These are phyloP conservation scores for Nemania diffusa DNA, from an alignment of 2,329 filamentous ascomycete species.

Conservation along the genomic window DNA sequence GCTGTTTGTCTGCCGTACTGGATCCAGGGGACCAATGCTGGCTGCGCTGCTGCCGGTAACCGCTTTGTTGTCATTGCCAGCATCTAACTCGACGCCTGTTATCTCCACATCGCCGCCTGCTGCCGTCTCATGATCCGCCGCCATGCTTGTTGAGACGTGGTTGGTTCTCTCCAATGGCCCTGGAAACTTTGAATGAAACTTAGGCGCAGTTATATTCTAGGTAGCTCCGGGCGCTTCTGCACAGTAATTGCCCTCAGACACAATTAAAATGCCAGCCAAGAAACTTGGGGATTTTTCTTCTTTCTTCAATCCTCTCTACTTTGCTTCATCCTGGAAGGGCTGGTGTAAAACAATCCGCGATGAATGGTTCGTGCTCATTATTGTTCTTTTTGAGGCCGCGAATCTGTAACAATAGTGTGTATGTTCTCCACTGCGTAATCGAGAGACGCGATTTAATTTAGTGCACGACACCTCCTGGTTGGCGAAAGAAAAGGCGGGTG, in stretches of 20 bases:
- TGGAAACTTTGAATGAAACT: background rate
- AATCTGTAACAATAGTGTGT: background rate
- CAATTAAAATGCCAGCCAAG: background rate
- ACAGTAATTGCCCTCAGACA: background rate
- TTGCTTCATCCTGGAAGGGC: slow-evolving; percentile 33
- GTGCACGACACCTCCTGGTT: background rate
- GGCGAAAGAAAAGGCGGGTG: slow-evolving; percentile 3
- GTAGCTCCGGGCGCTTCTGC: background rate
- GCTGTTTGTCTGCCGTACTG: slow-evolving; percentile 17
- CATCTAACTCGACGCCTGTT: slow-evolving; percentile 39
- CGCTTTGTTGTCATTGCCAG: slow-evolving; percentile 33
- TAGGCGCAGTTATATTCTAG: background rate
- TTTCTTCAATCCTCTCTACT: slow-evolving; percentile 20
- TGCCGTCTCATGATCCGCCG: slow-evolving; percentile 36
- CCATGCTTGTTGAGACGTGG: slow-evolving; percentile 27
- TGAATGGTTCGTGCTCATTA: slow-evolving; percentile 31
- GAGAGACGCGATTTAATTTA: background rate
- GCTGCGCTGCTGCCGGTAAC: slow-evolving; percentile 29
- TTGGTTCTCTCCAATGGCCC: background rate
- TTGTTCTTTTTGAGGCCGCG: background rate
- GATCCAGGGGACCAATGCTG: slow-evolving; percentile 17
- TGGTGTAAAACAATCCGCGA: slow-evolving; percentile 16
- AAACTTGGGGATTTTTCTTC: background rate
- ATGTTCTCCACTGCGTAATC: background rate
- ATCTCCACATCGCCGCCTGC: slow-evolving; percentile 45